These are phyloP conservation scores for Aspergillus calidoustus DNA, from an alignment of 2,329 filamentous ascomycete species.

Conservation along the genomic window DNA sequence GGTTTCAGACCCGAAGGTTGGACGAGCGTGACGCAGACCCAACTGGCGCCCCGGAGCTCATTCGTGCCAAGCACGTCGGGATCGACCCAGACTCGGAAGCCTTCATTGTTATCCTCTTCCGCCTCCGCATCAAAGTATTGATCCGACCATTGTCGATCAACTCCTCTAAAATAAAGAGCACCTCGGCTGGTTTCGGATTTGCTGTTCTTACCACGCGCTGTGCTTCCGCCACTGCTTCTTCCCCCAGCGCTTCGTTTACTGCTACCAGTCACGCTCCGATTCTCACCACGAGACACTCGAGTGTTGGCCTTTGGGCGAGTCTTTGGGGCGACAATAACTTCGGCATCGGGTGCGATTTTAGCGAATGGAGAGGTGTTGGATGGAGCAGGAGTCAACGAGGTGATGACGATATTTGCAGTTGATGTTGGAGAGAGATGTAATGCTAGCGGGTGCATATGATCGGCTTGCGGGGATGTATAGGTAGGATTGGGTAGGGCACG, in stretches of 20 bases:
- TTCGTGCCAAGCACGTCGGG: slow-evolving; percentile 73
- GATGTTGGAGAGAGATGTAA: slow-evolving; percentile 94
- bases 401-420: slow-evolving; percentile 86
- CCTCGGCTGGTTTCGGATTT: slow-evolving; percentile 61
- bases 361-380: slow-evolving; percentile 75
- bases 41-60: slow-evolving; percentile 75
- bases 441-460: slow-evolving; percentile 76
- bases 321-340: slow-evolving; percentile 97
- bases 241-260: slow-evolving; percentile 73
- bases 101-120: slow-evolving; percentile 58
- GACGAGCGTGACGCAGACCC: slow-evolving; percentile 83
- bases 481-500: slow-evolving; percentile 87
- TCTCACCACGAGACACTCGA: slow-evolving; percentile 69
- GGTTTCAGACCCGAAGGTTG: slow-evolving; percentile 77
- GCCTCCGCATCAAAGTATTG: slow-evolving; percentile 79
- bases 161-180: slow-evolving; percentile 74
- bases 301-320: slow-evolving; percentile 69
- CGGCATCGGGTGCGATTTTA: slow-evolving; percentile 90
- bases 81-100: slow-evolving; percentile 83
- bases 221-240: slow-evolving; percentile 71
- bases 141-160: slow-evolving; percentile 70
- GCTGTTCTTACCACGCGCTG: slow-evolving; percentile 62
- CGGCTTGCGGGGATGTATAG: slow-evolving; percentile 59
- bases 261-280: slow-evolving; percentile 76
- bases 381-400: slow-evolving; percentile 77